Conservation (phyloP, 306 rosid species). For the Prunus padus region DNA sequence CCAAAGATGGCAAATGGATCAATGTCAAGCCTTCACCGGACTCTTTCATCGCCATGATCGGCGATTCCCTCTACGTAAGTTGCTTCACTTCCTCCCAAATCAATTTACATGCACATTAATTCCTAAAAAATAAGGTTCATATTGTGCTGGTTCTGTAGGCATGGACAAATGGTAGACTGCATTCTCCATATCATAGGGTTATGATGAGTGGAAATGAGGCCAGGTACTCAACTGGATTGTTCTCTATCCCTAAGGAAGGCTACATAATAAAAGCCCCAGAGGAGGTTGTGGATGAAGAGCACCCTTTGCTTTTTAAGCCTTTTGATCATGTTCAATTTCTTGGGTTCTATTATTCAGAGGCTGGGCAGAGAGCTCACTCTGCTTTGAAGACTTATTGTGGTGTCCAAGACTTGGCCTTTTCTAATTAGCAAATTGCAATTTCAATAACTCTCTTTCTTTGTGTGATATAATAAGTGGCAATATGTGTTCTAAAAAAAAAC, state of each 20-base stretch:
- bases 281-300: conserved; percentile 68
- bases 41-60: conserved; percentile 56
- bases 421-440: neutral
- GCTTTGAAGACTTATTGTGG: conserved; percentile 61
- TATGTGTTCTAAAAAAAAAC: too few relatives aligned
- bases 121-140: neutral
- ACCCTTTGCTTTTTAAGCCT: conserved; percentile 64
- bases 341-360: conserved; percentile 34
- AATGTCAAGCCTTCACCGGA: conserved; percentile 47
- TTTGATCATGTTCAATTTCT: conserved; percentile 55
- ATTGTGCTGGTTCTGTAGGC: conserved; percentile 43
- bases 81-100: neutral
- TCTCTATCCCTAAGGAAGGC: conserved; percentile 61
- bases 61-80: conserved; percentile 60
- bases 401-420: neutral
- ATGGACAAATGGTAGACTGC: conserved; percentile 66
- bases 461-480: neutral
- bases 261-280: conserved; percentile 47
- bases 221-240: conserved; percentile 58
- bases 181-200: conserved; percentile 62
- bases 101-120: neutral
- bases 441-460: neutral
- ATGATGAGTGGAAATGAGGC: conserved; percentile 65
- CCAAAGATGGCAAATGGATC: conserved; percentile 76
- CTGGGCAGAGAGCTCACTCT: conserved; percentile 42